Evolutionary conservation across 352 stramenopile species (phyloP).

Genomic region (Peronospora belbahrii): DNA sequence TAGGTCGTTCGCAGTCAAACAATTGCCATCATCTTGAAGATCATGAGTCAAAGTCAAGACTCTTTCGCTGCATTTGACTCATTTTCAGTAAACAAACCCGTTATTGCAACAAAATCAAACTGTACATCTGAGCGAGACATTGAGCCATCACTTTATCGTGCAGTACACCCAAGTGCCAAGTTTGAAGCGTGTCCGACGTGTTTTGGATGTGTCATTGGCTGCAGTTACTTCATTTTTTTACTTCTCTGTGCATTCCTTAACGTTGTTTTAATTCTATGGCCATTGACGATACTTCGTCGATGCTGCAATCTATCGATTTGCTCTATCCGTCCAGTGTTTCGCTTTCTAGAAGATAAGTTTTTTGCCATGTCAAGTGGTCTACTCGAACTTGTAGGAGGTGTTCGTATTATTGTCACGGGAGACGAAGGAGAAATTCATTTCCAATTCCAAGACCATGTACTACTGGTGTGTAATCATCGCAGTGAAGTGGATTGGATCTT

Average conservation of each 20-base stretch:
- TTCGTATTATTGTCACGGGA: constrained; percentile 52
- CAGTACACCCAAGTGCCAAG: constrained; percentile 37
- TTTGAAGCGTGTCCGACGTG: constrained; percentile 41
- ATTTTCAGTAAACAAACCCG: neutral
- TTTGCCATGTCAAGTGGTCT: constrained; percentile 55
- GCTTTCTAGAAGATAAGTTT: constrained; percentile 40
- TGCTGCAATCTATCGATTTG: constrained; percentile 16
- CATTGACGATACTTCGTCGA: constrained; percentile 38
- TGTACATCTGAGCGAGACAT: constrained; percentile 13
- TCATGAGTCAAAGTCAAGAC: constrained; percentile 10
- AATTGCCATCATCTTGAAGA: too few relatives aligned
- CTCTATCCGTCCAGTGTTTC: constrained; percentile 24
- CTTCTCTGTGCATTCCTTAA: constrained; percentile 48
- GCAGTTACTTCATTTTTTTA: constrained; percentile 40
- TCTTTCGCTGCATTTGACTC: neutral
- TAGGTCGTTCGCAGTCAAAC: too few relatives aligned
- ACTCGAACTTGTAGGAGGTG: constrained; percentile 45
- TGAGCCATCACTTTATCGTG: constrained; percentile 22
- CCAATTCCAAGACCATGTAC: constrained; percentile 31
- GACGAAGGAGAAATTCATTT: constrained; percentile 47
- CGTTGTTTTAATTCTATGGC: constrained; percentile 53
- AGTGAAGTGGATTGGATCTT: constrained; percentile 82
- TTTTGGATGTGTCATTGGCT: constrained; percentile 34
- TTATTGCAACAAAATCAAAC: neutral
- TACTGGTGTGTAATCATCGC: constrained; percentile 72